Percentiles rank a stretch among this genome's conserved stretches.
These are phyloP conservation scores for Conoideocrella luteorostrata DNA, from an alignment of 2,329 filamentous ascomycete genomes.

Conservation along the genomic window DNA sequence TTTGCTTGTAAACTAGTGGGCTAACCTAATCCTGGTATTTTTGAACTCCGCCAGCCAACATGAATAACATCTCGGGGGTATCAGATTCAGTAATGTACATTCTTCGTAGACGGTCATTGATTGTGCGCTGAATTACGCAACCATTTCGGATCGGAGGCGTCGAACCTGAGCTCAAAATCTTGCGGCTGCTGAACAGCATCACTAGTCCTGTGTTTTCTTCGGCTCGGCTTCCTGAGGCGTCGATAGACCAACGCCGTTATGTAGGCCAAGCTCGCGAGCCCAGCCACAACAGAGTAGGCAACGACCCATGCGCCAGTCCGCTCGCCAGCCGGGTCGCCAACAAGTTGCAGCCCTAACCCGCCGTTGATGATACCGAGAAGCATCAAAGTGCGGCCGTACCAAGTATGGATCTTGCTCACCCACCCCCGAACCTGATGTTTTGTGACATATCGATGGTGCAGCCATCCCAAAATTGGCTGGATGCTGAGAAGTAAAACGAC, in stretches of 20 bases:
- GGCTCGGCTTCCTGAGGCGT: not conserved
- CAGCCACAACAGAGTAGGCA: conserved; percentile 51
- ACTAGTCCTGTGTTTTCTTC: not conserved
- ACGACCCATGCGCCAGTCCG: conserved; percentile 33
- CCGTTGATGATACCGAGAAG: conserved; percentile 56
- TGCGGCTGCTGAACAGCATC: not conserved
- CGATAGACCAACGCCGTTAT: conserved; percentile 11
- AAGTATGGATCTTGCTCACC: conserved; percentile 53
- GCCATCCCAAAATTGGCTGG: conserved; percentile 50
- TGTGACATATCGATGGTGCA: conserved; percentile 50
- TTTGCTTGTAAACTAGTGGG: too few species aligned
- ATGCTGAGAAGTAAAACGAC: conserved; percentile 47
- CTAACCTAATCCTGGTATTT: too few species aligned
- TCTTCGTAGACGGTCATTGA: too few species aligned
- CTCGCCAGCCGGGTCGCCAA: conserved; percentile 35
- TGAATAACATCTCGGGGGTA: too few species aligned
- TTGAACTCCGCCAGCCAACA: too few species aligned
- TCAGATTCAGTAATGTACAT: too few species aligned
- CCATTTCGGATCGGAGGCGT: not conserved
- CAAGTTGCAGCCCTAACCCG: conserved; percentile 52
- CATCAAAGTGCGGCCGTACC: conserved; percentile 54
- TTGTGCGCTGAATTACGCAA: too few species aligned
- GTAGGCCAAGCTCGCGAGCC: conserved; percentile 41
- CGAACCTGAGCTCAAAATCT: not conserved
- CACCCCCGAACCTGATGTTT: conserved; percentile 39